Evolutionary conservation across 257 asterid species (phyloP).

Genomic region (Nicotiana otophora): DNA sequence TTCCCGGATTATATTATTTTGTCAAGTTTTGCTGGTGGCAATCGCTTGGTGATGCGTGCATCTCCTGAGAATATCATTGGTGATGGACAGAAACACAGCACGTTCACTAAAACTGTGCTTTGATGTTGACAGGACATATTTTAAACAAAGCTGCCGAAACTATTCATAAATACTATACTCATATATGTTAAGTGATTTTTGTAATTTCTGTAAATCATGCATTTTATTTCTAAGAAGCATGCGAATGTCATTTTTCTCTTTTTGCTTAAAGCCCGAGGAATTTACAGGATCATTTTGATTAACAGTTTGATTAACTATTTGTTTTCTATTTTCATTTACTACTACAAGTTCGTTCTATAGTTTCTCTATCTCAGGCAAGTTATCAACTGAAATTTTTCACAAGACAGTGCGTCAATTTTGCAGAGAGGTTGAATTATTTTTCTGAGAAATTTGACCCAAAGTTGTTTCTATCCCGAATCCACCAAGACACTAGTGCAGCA

Average conservation of each 20-base stretch:
- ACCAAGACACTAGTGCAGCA: slow-evolving; percentile 79
- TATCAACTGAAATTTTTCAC: not conserved
- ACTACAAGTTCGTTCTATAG: not conserved
- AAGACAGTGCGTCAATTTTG: slow-evolving; percentile 25
- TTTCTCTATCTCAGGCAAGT: slow-evolving; percentile 1
- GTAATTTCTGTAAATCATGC: not conserved
- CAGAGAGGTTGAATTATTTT: slow-evolving; percentile 84
- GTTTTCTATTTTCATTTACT: not conserved
- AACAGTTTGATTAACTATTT: not conserved
- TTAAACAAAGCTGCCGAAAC: not conserved
- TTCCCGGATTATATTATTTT: not conserved
- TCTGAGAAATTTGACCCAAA: slow-evolving; percentile 86
- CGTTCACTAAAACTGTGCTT: not conserved
- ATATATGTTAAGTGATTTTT: not conserved
- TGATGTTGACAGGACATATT: not conserved
- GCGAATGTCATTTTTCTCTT: not conserved
- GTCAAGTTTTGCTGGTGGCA: not conserved
- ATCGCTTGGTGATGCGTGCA: not conserved
- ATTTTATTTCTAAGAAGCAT: no score
- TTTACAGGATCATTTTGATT: not conserved
- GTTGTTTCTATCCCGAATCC: slow-evolving; percentile 82
- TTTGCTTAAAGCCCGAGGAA: not conserved
- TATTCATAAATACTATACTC: not conserved
- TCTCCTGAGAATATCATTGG: slow-evolving; percentile 2
- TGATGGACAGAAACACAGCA: not conserved